Percentiles rank a stretch among this genome's conserved stretches.
These are phyloP conservation scores for Alternaria burnsii DNA, from an alignment of 2,329 filamentous ascomycete species.

Conservation along the genomic window DNA sequence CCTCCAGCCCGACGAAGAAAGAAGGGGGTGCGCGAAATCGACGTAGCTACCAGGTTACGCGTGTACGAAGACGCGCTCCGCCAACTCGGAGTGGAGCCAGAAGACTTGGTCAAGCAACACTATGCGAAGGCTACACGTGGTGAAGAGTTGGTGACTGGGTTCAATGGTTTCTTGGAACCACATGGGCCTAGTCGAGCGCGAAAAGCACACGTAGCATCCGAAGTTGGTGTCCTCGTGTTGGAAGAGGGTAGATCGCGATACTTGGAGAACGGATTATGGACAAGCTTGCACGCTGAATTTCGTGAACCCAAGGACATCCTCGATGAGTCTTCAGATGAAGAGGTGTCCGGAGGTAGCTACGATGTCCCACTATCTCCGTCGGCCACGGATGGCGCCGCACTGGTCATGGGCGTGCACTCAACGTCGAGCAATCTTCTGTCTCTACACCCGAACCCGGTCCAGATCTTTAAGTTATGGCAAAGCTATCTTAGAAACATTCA, in stretches of 20 bases:
- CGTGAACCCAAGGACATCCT: constrained; percentile 39
- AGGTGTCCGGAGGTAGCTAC: constrained; percentile 6
- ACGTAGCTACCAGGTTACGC: constrained; percentile 31
- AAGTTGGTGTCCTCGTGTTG: constrained; percentile 34
- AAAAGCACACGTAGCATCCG: not conserved
- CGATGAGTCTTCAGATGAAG: constrained; percentile 43
- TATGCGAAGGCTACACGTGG: not conserved
- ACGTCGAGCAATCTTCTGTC: constrained; percentile 36
- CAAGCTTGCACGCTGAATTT: constrained; percentile 41
- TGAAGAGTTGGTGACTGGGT: not conserved
- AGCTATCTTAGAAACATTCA: constrained; percentile 65
- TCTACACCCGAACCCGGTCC: constrained; percentile 70
- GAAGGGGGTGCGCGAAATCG: constrained; percentile 1
- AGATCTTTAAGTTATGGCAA: constrained; percentile 77
- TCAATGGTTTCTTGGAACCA: constrained; percentile 11
- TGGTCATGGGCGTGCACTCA: constrained; percentile 31
- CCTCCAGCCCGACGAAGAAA: constrained; percentile 13
- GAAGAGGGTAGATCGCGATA: constrained; percentile 43
- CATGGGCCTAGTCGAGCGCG: not conserved
- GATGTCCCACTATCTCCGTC: constrained; percentile 8
- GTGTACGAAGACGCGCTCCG: constrained; percentile 44
- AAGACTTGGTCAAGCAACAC: constrained; percentile 29
- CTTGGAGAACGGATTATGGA: constrained; percentile 47
- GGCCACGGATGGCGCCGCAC: constrained; percentile 17
- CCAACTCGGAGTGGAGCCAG: constrained; percentile 40